Conservation (phyloP, 169 alveolate genomes). For the Perkinsus chesapeaki region DNA sequence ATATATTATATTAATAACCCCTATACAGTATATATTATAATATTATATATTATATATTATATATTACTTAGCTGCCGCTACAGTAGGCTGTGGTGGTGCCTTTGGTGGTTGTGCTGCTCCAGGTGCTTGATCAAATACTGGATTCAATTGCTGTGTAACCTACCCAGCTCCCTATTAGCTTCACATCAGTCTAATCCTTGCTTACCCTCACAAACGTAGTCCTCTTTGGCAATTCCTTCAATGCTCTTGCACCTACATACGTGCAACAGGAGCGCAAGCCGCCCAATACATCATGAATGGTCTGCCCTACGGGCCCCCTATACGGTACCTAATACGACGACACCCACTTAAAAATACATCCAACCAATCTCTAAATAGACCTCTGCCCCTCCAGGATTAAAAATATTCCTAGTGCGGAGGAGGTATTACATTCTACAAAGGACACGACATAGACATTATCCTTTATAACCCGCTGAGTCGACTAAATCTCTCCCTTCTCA, state of each 20-base stretch:
- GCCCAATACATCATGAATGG: constrained; percentile 29
- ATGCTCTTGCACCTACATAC: constrained; percentile 29
- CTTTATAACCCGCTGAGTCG: too few relatives aligned
- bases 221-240: constrained; percentile 30
- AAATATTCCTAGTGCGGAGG: too few relatives aligned
- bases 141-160: constrained; percentile 34
- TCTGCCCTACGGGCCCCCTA: constrained; percentile 32
- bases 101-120: neutral
- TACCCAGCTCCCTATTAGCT: neutral
- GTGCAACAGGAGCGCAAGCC: constrained; percentile 33
- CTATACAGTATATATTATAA: too few relatives aligned
- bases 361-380: too few relatives aligned
- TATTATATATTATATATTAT: neutral
- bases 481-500: neutral
- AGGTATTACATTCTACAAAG: too few relatives aligned
- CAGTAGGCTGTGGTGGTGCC: neutral
- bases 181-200: neutral
- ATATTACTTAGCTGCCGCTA: neutral
- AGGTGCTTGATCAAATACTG: constrained; percentile 6
- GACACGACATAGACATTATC: too few relatives aligned
- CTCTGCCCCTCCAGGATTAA: too few relatives aligned
- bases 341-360: neutral
- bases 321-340: constrained; percentile 21
- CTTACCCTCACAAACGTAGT: constrained; percentile 27
- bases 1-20: too few relatives aligned